phyloP scores from a whole-genome alignment of 83 land plant genomes.

The Picea abies region DNA sequence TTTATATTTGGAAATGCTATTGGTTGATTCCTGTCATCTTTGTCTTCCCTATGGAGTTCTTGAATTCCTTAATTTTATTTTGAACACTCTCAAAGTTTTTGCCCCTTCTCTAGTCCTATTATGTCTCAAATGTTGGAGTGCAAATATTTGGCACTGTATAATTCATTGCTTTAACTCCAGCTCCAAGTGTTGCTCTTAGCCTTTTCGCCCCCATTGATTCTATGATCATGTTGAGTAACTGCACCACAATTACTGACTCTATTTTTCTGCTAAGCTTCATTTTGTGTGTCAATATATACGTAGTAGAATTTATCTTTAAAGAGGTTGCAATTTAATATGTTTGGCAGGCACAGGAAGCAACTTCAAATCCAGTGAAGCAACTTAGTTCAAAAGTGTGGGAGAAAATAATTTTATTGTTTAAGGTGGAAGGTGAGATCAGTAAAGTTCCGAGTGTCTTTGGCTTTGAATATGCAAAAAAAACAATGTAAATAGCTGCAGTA shows the following conservation, averaged over 20 bases:
- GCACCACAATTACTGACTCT: background rate
- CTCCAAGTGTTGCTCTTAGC: background rate
- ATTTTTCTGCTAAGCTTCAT: background rate
- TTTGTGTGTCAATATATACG: background rate
- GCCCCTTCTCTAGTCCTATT: no score
- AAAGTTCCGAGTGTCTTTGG: background rate
- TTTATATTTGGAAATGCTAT: no score
- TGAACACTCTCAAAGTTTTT: no score
- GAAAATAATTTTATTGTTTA: constrained; percentile 12
- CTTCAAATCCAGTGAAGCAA: constrained; percentile 19
- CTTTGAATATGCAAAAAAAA: background rate
- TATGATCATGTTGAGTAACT: no score
- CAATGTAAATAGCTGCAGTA: no score
- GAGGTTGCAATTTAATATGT: background rate
- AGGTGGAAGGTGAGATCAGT: constrained; percentile 8
- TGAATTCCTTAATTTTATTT: no score
- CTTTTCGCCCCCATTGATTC: no score
- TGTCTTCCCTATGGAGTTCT: no score
- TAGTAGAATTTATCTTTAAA: background rate
- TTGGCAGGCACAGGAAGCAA: background rate
- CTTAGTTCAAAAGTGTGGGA: constrained; percentile 23
- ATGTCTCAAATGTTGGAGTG: no score
- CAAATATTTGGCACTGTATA: no score
- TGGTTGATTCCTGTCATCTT: no score
- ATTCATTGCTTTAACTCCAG: background rate